Conservation (phyloP, 306 rosid species). For the Ochetophila trinervis region DNA sequence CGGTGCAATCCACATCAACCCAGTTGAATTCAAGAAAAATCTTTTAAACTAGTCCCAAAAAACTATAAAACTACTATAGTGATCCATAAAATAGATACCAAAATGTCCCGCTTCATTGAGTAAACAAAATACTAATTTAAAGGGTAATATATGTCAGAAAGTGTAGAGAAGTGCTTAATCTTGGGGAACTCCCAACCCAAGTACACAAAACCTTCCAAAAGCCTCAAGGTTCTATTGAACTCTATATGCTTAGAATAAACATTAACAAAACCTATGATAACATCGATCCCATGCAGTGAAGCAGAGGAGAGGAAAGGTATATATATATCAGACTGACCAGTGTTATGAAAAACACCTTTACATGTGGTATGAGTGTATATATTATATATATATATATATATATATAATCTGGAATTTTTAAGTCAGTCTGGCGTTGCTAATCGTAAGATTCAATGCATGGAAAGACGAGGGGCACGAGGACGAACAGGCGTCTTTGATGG, state of each 20-base stretch:
- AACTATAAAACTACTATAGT: no score
- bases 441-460: constrained; percentile 19
- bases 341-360: constrained; percentile 38
- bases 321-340: constrained; percentile 22
- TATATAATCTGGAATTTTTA: constrained; percentile 1
- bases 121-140: background rate
- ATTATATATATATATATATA: constrained; percentile 16
- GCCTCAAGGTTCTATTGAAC: constrained; percentile 36
- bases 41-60: no score
- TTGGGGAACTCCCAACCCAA: constrained; percentile 14
- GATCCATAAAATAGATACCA: no score
- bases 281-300: constrained; percentile 27
- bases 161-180: background rate
- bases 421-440: constrained; percentile 23
- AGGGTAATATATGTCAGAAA: constrained; percentile 11
- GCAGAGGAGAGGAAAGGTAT: constrained; percentile 20
- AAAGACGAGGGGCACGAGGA: constrained; percentile 37
- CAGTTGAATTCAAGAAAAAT: no score
- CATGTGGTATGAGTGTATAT: constrained; percentile 11
- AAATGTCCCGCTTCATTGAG: no score
- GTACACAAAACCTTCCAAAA: constrained; percentile 16
- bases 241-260: constrained; percentile 29
- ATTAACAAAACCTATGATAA: constrained; percentile 21
- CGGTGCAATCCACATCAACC: no score
- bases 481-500: constrained; percentile 43